Conservation (phyloP, 2,329 filamentous ascomycete genomes). For the Aureobasidium sp. region DNA sequence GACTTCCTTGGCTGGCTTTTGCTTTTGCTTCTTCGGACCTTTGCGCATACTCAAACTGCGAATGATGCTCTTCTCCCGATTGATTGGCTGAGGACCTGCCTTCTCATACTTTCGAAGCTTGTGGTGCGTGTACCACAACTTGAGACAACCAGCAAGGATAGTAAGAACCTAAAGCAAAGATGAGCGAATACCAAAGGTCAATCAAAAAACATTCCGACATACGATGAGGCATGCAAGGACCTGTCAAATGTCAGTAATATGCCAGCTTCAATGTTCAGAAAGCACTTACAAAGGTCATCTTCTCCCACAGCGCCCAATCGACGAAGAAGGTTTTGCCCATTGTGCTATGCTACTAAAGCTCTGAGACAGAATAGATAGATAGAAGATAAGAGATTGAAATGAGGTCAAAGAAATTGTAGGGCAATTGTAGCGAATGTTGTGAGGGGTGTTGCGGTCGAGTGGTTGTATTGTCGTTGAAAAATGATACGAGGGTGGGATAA, state of each 20-base stretch:
- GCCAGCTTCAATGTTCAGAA: not conserved
- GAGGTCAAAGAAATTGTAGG: not conserved
- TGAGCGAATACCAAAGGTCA: slow-evolving; percentile 1
- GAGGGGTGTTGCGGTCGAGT: not conserved
- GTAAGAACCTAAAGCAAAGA: slow-evolving; percentile 47
- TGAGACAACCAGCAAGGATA: slow-evolving; percentile 59
- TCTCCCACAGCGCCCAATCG: slow-evolving; percentile 74
- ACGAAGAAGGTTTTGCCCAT: slow-evolving; percentile 34
- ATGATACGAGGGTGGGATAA: slow-evolving; percentile 5
- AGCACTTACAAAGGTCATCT: slow-evolving; percentile 75
- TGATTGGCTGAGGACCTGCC: slow-evolving; percentile 9
- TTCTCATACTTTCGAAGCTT: slow-evolving; percentile 27
- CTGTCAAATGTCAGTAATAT: slow-evolving; percentile 38
- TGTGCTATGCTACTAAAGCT: not conserved
- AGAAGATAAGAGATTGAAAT: not conserved
- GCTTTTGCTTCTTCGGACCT: slow-evolving; percentile 29
- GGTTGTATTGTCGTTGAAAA: not conserved
- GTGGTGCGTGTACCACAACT: slow-evolving; percentile 47
- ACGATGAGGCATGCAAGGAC: slow-evolving; percentile 65
- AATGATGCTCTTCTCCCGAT: slow-evolving; percentile 19
- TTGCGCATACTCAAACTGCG: slow-evolving; percentile 20
- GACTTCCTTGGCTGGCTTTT: slow-evolving; percentile 23
- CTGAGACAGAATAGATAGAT: not conserved
- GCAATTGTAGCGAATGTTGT: not conserved
- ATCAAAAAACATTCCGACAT: slow-evolving; percentile 20